A percentile compares a stretch with the other conserved stretches of the same genome.
Evolutionary conservation across 305 asterid genomes (phyloP).

Genomic region (Lippia alba): DNA sequence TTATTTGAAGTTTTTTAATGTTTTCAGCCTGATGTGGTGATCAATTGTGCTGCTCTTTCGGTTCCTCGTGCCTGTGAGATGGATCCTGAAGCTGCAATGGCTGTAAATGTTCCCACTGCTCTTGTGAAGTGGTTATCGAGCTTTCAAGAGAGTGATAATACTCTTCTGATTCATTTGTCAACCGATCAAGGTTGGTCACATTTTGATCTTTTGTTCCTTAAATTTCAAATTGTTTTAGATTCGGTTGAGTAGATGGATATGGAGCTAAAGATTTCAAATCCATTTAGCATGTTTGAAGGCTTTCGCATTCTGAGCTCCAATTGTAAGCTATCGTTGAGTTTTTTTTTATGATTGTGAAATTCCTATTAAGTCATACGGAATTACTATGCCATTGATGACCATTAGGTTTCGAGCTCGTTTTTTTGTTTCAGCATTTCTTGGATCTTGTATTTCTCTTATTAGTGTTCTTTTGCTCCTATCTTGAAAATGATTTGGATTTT

Average conservation of each 20-base stretch:
- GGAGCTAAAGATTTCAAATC: background rate
- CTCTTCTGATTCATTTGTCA: constrained; percentile 83
- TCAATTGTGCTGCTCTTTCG: constrained; percentile 93
- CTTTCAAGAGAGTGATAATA: constrained; percentile 43
- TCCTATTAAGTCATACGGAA: background rate
- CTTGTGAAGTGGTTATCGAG: constrained; percentile 80
- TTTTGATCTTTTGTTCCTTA: background rate
- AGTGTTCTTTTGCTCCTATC: background rate
- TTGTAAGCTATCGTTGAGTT: too few species aligned
- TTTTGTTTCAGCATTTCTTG: background rate
- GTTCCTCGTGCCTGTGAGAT: constrained; percentile 87
- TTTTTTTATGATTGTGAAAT: too few species aligned
- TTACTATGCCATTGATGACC: constrained; percentile 16
- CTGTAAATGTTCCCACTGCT: constrained; percentile 78
- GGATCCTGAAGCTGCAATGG: constrained; percentile 83
- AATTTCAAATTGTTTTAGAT: too few species aligned
- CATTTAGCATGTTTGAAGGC: background rate
- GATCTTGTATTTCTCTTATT: constrained; percentile 10
- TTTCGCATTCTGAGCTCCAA: too few species aligned
- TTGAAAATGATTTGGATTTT: constrained; percentile 34
- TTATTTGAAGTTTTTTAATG: background rate
- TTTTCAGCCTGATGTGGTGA: constrained; percentile 88
- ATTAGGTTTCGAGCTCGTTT: background rate
- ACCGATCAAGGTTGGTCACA: constrained; percentile 83
- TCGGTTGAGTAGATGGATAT: too few species aligned